Base-by-base conservation (phyloP, 441 rosid species). In the Erodium trifolium region DNA sequence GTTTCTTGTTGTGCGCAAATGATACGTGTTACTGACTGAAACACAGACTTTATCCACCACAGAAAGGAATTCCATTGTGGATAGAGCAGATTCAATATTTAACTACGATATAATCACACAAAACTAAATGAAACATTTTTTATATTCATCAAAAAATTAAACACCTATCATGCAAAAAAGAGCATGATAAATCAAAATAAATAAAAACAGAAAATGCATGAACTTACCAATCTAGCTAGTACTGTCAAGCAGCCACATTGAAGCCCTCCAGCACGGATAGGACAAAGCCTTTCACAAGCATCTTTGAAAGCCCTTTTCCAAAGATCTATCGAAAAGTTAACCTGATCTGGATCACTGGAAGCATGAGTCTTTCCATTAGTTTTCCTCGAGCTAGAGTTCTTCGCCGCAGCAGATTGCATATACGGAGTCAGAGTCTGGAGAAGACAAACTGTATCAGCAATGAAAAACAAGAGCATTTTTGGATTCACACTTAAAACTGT, bases 251-350 rank as follows among this genome's bases (percentile, higher is more conserved):
- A 95, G 69, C 96, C 98, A 79, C 99, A 95, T 67, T 88, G 88
- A 71, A 90, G 98, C 12, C 97, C 97, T 16, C 79, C 90, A 70
- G 93, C 98, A 80, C 96, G 87, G 72, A 92, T 82, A 66, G 99
- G 99, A 82, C 99, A 95, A 72, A 95, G 86, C 78, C 98, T 90
- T 83, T 92, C 92, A 72, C 89, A 87, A 83, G 98, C 98, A 68
- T 90, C 99, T 79, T 80, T 84, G 85, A 95, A 90, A 37, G 97
- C 99, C 68, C 76, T 79, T 85, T 95, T 92, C 99, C 99, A 95
- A 29, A 83, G 92, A 67, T 85, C 93, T 73, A 89, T 69, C 35
- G 99, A 88, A 72, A 95, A 82, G 77, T 90, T 81, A 53, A 72
- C 84, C 83, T 86, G 93, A 41, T 85, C 91, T 77, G 80, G 84